Percentiles rank a stretch among this genome's conserved stretches.
Conservation (phyloP, 1,284 basidiomycete species). For the Afroboletus lepidellus region DNA sequence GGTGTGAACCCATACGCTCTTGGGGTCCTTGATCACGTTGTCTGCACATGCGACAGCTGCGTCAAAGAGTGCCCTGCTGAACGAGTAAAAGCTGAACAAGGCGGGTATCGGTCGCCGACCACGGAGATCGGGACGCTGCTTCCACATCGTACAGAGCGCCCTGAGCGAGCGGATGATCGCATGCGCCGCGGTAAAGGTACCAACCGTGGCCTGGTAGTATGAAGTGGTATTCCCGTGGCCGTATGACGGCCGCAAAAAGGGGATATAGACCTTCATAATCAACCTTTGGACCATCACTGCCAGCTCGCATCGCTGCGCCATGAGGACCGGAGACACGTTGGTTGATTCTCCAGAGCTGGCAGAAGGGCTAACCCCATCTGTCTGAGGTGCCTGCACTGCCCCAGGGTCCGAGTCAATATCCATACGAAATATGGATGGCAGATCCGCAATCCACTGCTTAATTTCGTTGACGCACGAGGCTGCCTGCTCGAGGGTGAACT, state of each 20-base stretch:
- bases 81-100: constrained; percentile 59
- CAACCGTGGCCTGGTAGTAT: constrained; percentile 50
- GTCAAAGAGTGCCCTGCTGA: constrained; percentile 58
- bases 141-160: constrained; percentile 43
- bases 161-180: constrained; percentile 51
- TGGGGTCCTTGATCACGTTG: constrained; percentile 52
- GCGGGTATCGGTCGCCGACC: constrained; percentile 34
- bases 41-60: constrained; percentile 62
- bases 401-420: constrained; percentile 34
- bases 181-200: constrained; percentile 61
- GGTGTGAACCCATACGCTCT: constrained; percentile 43
- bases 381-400: constrained; percentile 8
- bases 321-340: constrained; percentile 34
- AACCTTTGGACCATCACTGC: constrained; percentile 57
- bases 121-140: constrained; percentile 26
- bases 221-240: constrained; percentile 24
- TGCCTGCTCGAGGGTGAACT: constrained; percentile 56
- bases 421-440: constrained; percentile 46
- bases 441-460: constrained; percentile 48
- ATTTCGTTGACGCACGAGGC: constrained; percentile 55
- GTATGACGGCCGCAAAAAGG: constrained; percentile 49
- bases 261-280: constrained; percentile 63
- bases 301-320: constrained; percentile 57
- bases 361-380: constrained; percentile 8
- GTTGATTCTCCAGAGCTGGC: constrained; percentile 16